phyloP scores from a whole-genome alignment of 495 filamentous ascomycete species.

The Aspergillus sclerotioniger region DNA sequence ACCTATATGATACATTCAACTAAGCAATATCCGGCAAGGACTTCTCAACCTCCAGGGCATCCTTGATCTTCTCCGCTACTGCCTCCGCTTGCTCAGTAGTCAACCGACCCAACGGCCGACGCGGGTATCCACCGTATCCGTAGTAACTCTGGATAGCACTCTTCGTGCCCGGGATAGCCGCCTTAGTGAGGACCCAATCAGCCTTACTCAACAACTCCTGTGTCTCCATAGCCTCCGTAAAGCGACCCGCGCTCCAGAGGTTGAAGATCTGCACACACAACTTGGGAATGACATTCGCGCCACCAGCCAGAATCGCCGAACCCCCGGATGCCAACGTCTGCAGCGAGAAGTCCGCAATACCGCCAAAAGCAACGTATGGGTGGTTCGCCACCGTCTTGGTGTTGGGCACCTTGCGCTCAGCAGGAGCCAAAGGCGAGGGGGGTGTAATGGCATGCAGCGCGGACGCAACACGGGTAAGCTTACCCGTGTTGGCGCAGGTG shows the following conservation, averaged over 20 bases:
- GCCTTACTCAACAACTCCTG: constrained; percentile 71
- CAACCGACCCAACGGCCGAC: constrained; percentile 69
- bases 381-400: constrained; percentile 44
- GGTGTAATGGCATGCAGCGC: constrained; percentile 73
- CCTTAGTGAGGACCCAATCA: constrained; percentile 85
- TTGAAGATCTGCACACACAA: constrained; percentile 80
- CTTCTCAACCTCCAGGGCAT: constrained; percentile 67
- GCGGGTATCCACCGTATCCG: constrained; percentile 79
- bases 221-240: constrained; percentile 68
- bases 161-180: constrained; percentile 84
- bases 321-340: constrained; percentile 80
- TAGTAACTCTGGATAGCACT: constrained; percentile 77
- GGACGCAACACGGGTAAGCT: constrained; percentile 78
- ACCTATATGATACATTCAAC: neutral
- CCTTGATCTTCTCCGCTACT: constrained; percentile 60
- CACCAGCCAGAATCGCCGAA: constrained; percentile 81
- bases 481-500: constrained; percentile 87
- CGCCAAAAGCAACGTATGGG: constrained; percentile 83
- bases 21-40: constrained; percentile 41
- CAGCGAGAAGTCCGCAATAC: constrained; percentile 82
- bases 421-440: constrained; percentile 35
- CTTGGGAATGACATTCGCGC: constrained; percentile 83
- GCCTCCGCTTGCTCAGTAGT: constrained; percentile 52
- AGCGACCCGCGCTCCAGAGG: constrained; percentile 68
- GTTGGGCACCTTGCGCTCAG: constrained; percentile 20